Evolutionary conservation across 306 rosid species (phyloP), one percentile per base, ranked within the genome.

Genomic region (Malus sylvestris): DNA sequence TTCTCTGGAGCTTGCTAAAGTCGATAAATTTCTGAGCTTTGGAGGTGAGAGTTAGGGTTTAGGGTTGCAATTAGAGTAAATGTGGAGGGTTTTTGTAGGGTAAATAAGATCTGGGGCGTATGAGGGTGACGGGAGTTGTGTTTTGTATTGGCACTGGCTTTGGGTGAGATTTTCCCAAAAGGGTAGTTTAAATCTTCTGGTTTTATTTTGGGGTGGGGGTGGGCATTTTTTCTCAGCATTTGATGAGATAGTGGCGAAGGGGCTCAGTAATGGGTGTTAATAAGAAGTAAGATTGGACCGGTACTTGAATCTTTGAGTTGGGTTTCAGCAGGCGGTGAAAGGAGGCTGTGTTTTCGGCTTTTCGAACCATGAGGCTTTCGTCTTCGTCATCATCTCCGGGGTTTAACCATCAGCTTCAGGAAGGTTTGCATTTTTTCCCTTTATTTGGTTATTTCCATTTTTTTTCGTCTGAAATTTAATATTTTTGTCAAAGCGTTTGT

Each of bases 111-210:
- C 90, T 73, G 82, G 86, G 51, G 81, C 77, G 80, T 80, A 89
- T 87, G 89, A 83, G 80, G 87, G 70, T 83, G 35, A 83, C 75
- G 27, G 82, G 85, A 70, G 29, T 83, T 76, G 78, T 81, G 74
- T 85, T 66, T 79, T 89, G 87, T 81, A 80, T 87, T 80, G 90
- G 90, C 19, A 85, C 84, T 82, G 90, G 86, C 68, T 87, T 89
- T 75, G 91, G 94, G 75, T 89, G 88, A 84, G 77, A 67, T 71
- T 76, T 45, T 23, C 4, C 9, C 11, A 22, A 3, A 55, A 30
- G 77, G 66, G 63, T 49, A 35, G 61, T 44, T 69, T 69, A 46
- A 44, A 49, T 69, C 71, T 86, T 66, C 81, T 79, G 87, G 77
- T 65, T 58, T 70, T 61, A 78, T 19, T 73, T 57, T 72, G 85